Percentiles rank a stretch among this genome's conserved stretches.
These are phyloP conservation scores for Biancaea sappan DNA, from an alignment of 306 rosid species.

Conservation along the genomic window DNA sequence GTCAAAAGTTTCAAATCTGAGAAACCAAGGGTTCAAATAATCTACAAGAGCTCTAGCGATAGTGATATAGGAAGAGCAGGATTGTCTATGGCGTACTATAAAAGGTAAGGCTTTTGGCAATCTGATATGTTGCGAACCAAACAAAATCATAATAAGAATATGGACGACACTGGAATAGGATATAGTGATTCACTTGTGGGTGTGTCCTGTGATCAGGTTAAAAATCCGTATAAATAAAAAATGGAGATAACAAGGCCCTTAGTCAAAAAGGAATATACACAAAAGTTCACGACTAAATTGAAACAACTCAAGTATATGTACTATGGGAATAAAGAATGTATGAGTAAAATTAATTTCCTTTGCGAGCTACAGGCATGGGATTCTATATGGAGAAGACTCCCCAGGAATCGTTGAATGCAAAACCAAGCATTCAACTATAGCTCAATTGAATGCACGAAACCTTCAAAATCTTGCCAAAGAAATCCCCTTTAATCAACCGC, in stretches of 20 bases:
- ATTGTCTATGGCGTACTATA: no score
- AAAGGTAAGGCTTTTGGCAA: no score
- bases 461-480: background rate
- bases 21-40: conserved; percentile 22
- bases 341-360: conserved; percentile 18
- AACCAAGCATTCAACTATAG: background rate
- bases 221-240: background rate
- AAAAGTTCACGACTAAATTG: conserved; percentile 13
- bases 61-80: background rate
- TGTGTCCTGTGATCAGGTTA: background rate
- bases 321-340: background rate
- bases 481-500: conserved; percentile 24
- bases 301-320: conserved; percentile 7
- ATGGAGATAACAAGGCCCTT: background rate
- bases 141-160: conserved; percentile 13
- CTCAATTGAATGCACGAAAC: conserved; percentile 22
- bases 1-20: background rate
- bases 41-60: conserved; percentile 11
- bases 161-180: conserved; percentile 4
- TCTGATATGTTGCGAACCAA: background rate
- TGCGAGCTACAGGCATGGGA: background rate
- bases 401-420: background rate
- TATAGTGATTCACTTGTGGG: conserved; percentile 8
- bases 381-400: background rate
- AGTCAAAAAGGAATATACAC: background rate